These are phyloP conservation scores for Aspergillus asperescens DNA, from an alignment of 495 filamentous ascomycete species.

Conservation along the genomic window DNA sequence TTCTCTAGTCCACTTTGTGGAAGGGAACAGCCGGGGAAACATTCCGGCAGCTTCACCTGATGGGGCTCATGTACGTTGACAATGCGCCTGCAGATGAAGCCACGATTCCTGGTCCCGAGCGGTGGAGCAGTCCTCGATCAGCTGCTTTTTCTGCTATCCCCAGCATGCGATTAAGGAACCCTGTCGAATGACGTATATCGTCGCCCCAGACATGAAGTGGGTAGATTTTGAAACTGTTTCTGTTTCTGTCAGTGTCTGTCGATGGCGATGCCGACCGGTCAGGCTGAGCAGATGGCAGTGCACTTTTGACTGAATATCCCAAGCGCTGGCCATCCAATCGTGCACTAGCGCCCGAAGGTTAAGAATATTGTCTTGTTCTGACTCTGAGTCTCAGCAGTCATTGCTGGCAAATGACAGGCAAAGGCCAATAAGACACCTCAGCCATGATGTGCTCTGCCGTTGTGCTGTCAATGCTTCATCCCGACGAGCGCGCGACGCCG, in stretches of 20 bases:
- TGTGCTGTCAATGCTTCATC: constrained; percentile 10
- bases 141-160: constrained; percentile 1
- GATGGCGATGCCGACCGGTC: not conserved
- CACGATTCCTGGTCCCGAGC: constrained; percentile 13
- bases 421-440: constrained; percentile 13
- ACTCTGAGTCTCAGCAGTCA: not conserved
- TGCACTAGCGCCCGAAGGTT: no score
- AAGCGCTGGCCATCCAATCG: no score
- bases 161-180: not conserved
- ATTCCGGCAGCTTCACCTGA: constrained; percentile 14
- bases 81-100: constrained; percentile 13
- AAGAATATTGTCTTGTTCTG: not conserved
- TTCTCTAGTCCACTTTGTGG: constrained; percentile 2
- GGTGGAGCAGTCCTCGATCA: not conserved
- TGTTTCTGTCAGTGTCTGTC: not conserved
- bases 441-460: constrained; percentile 19
- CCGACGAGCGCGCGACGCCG: not conserved
- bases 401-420: not conserved
- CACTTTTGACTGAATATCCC: not conserved
- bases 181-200: constrained; percentile 2
- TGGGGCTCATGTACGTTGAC: constrained; percentile 19
- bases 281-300: constrained; percentile 2
- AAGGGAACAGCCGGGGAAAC: constrained; percentile 15
- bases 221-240: not conserved
- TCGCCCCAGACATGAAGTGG: constrained; percentile 1